These are phyloP conservation scores for Coniochaeta pulveracea DNA, from an alignment of 2,329 filamentous ascomycete species.

Conservation along the genomic window DNA sequence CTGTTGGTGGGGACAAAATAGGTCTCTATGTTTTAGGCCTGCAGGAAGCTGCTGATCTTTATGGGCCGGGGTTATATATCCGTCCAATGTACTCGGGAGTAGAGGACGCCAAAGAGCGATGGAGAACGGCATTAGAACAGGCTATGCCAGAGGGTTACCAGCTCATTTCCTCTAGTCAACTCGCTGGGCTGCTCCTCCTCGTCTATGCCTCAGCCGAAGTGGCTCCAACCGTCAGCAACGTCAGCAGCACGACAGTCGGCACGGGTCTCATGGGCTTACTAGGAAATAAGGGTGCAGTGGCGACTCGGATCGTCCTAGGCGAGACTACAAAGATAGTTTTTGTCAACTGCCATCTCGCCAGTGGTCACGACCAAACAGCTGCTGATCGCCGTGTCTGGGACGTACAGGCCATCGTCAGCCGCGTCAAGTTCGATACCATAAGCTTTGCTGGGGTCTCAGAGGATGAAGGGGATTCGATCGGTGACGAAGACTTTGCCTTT, in stretches of 20 bases:
- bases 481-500: slow-evolving; percentile 86
- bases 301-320: slow-evolving; percentile 70
- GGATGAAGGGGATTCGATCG: slow-evolving; percentile 60
- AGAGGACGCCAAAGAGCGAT: slow-evolving; percentile 46
- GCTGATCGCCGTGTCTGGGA: slow-evolving; percentile 87
- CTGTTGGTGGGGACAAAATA: slow-evolving; percentile 56
- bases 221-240: slow-evolving; percentile 61
- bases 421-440: slow-evolving; percentile 70
- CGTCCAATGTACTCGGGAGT: slow-evolving; percentile 1
- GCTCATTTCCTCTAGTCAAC: slow-evolving; percentile 69
- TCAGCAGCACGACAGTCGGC: slow-evolving; percentile 74
- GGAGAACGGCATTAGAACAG: slow-evolving; percentile 65
- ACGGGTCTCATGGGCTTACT: slow-evolving; percentile 88
- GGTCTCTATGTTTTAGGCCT: slow-evolving; percentile 83
- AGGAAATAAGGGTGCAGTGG: slow-evolving; percentile 90
- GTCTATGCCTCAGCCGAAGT: slow-evolving; percentile 77
- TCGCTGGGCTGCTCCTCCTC: slow-evolving; percentile 74
- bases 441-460: slow-evolving; percentile 51
- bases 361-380: slow-evolving; percentile 61
- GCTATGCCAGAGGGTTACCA: slow-evolving; percentile 69
- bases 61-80: slow-evolving; percentile 1
- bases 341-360: slow-evolving; percentile 83
- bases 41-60: slow-evolving; percentile 82
- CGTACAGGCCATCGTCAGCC: slow-evolving; percentile 61
- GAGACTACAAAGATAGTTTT: slow-evolving; percentile 86